These are phyloP conservation scores for Trypanosoma mega DNA, from an alignment of 208 protist genomes.

Conservation along the genomic window DNA sequence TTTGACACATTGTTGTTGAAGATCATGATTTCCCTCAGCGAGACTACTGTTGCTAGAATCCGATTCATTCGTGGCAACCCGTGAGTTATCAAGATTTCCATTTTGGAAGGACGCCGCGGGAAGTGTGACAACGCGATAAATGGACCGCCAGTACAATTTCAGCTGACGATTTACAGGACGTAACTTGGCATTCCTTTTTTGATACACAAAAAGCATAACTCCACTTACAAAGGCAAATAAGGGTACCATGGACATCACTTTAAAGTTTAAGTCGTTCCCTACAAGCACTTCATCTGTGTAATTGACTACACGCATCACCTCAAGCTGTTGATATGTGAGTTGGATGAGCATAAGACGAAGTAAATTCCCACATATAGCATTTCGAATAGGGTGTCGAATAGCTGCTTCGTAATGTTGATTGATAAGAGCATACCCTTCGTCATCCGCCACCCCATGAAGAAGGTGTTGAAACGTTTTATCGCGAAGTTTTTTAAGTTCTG, in stretches of 20 bases:
- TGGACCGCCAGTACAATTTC: slow-evolving; percentile 58
- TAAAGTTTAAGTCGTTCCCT: slow-evolving; percentile 81
- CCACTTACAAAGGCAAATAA: slow-evolving; percentile 34
- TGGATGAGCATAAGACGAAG: slow-evolving; percentile 73
- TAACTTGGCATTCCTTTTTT: slow-evolving; percentile 33
- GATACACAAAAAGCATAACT: slow-evolving; percentile 26
- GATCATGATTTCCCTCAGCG: no score
- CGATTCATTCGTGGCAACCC: neutral
- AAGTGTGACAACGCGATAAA: slow-evolving; percentile 62
- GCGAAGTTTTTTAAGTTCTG: slow-evolving; percentile 40
- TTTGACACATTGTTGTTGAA: no score
- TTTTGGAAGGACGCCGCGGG: slow-evolving; percentile 6
- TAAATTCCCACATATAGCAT: slow-evolving; percentile 64
- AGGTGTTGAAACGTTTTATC: slow-evolving; percentile 42
- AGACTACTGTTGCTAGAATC: no score
- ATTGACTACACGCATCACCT: slow-evolving; percentile 73
- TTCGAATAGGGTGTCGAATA: slow-evolving; percentile 64
- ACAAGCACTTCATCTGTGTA: slow-evolving; percentile 79
- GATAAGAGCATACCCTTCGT: slow-evolving; percentile 58
- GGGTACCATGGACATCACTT: slow-evolving; percentile 74
- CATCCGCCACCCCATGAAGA: slow-evolving; percentile 37
- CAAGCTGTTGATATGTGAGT: slow-evolving; percentile 62
- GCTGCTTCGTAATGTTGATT: slow-evolving; percentile 62
- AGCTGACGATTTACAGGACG: slow-evolving; percentile 51
- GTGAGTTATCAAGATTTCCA: neutral